Evolutionary conservation across 2,329 filamentous ascomycete species (phyloP).

Genomic region (Alternaria hordeiaustralica): DNA sequence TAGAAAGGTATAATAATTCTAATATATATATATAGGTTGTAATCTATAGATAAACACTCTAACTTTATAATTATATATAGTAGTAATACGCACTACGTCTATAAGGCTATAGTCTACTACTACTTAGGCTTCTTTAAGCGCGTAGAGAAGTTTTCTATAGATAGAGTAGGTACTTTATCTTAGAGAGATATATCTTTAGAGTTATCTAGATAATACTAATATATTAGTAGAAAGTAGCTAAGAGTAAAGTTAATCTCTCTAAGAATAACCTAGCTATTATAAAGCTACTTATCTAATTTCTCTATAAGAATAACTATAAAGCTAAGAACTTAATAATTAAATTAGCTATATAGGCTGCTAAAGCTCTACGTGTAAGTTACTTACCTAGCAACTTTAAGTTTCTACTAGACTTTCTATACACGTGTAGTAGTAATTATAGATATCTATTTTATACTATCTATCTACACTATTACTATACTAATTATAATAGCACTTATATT

Average conservation of each 20-base stretch:
- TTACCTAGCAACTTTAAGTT: too few relatives aligned
- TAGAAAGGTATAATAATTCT: too few relatives aligned
- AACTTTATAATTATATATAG: conserved; percentile 25
- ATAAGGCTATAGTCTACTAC: conserved; percentile 13
- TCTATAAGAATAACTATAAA: conserved; percentile 27
- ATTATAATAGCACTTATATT: not conserved
- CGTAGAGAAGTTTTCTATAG: not conserved
- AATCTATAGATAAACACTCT: conserved; percentile 15
- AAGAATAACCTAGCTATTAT: conserved; percentile 18
- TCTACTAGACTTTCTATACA: too few relatives aligned
- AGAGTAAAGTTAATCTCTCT: conserved; percentile 12
- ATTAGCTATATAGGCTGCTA: too few relatives aligned
- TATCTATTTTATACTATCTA: not conserved
- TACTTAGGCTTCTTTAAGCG: not conserved
- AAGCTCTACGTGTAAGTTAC: too few relatives aligned
- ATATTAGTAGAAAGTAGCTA: conserved; percentile 5
- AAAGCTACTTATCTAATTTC: conserved; percentile 18
- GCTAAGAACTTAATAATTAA: not conserved
- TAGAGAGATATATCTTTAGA: too few relatives aligned
- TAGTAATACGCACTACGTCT: conserved; percentile 12
- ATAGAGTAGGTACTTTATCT: not conserved
- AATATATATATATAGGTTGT: not conserved
- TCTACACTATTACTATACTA: not conserved
- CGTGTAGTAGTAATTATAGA: not conserved
- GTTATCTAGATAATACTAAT: too few relatives aligned